phyloP scores from a whole-genome alignment of 2,329 filamentous ascomycete genomes.

The Epichloe gansuensis region DNA sequence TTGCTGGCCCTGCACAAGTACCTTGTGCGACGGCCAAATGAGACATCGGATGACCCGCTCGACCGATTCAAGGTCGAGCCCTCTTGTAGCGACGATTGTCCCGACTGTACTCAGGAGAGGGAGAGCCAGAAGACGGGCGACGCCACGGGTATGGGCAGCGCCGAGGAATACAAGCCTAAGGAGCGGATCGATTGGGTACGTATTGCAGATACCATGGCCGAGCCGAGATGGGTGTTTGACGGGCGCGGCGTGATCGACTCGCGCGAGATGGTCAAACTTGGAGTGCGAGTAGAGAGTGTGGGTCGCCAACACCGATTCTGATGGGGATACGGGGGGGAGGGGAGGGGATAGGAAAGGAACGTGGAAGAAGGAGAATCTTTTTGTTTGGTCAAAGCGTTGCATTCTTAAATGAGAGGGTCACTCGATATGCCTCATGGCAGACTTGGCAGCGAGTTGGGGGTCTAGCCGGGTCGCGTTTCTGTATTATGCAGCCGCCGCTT shows the following conservation, averaged over 20 bases:
- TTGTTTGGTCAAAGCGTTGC: background rate
- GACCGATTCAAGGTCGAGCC: conserved; percentile 32
- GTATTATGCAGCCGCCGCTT: no score
- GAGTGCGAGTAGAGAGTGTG: conserved; percentile 38
- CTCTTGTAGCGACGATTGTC: conserved; percentile 31
- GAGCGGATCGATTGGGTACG: conserved; percentile 38
- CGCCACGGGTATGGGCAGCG: conserved; percentile 29
- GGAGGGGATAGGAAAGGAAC: background rate
- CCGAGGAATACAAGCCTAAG: conserved; percentile 32
- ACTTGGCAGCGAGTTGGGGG: no score
- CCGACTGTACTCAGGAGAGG: conserved; percentile 34
- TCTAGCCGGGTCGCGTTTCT: no score
- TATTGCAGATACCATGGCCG: conserved; percentile 35
- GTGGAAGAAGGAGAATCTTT: background rate
- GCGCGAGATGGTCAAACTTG: conserved; percentile 34
- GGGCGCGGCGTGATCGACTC: conserved; percentile 41
- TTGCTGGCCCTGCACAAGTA: conserved; percentile 35
- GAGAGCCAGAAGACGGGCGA: conserved; percentile 26
- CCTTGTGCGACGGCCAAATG: conserved; percentile 22
- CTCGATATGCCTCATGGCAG: no score
- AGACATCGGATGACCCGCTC: conserved; percentile 29
- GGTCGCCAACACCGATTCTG: conserved; percentile 34
- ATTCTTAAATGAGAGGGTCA: background rate
- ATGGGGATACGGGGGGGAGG: conserved; percentile 9
- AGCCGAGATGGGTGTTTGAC: conserved; percentile 44